These are phyloP conservation scores for Scortechinia acanthostroma DNA, from an alignment of 2,329 filamentous ascomycete genomes.

Conservation along the genomic window DNA sequence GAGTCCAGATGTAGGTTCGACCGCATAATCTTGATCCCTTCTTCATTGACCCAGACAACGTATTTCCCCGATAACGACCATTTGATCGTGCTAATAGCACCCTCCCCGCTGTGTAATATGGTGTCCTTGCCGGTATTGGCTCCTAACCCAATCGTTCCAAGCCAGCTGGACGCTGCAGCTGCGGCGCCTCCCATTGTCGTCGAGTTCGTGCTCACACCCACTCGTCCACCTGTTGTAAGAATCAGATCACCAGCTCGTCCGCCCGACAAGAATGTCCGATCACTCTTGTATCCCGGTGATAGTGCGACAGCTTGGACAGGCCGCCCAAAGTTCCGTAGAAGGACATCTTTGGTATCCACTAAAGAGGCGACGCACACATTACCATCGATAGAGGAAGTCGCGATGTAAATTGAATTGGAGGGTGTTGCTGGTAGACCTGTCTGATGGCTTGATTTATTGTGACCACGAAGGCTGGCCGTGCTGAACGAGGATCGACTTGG, in stretches of 20 bases:
- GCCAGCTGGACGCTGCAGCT: conserved; percentile 52
- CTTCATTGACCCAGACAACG: conserved; percentile 60
- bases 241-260: conserved; percentile 55
- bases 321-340: conserved; percentile 55
- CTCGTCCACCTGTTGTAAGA: conserved; percentile 49
- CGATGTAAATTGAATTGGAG: conserved; percentile 58
- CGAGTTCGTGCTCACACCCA: conserved; percentile 50
- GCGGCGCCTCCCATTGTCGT: conserved; percentile 48
- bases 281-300: conserved; percentile 58
- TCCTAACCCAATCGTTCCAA: conserved; percentile 52
- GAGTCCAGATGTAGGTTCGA: conserved; percentile 54
- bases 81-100: conserved; percentile 53
- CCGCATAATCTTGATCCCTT: conserved; percentile 64
- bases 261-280: conserved; percentile 54
- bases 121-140: conserved; percentile 50
- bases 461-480: neutral
- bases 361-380: conserved; percentile 58
- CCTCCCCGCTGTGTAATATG: conserved; percentile 55
- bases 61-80: conserved; percentile 62
- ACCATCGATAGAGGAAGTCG: conserved; percentile 58
- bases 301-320: conserved; percentile 56
- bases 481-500: neutral
- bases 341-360: conserved; percentile 54
- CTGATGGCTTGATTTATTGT: neutral
- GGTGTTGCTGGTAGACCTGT: conserved; percentile 37